phyloP scores from a whole-genome alignment of 1,284 basidiomycete species.

The Thecaphora frezii region DNA sequence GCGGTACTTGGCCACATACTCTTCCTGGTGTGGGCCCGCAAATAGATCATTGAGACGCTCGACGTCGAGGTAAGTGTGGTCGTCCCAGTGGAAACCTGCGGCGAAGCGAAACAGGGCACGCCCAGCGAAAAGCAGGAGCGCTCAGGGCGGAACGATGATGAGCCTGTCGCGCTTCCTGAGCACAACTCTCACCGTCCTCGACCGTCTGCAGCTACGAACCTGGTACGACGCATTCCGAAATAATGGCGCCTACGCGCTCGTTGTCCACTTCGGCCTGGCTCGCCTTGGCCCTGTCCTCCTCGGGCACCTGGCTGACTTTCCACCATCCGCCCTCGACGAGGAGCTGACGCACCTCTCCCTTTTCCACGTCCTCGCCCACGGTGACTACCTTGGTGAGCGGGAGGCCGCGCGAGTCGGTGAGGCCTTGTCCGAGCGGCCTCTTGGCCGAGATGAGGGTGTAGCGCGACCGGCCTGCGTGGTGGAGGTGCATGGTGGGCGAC shows the following conservation, averaged over 20 bases:
- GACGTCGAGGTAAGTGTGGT: constrained; percentile 33
- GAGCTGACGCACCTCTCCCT: constrained; percentile 38
- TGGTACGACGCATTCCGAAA: constrained; percentile 40
- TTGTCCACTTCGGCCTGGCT: constrained; percentile 8
- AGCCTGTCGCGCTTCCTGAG: too few relatives aligned
- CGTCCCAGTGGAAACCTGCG: constrained; percentile 35
- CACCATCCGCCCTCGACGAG: constrained; percentile 40
- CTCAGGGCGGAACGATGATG: too few relatives aligned
- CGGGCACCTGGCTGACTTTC: constrained; percentile 39
- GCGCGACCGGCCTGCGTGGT: constrained; percentile 32
- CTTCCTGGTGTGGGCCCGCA: constrained; percentile 11
- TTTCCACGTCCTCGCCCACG: constrained; percentile 30
- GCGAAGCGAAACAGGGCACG: too few relatives aligned
- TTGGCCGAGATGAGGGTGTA: constrained; percentile 42
- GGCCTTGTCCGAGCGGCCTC: constrained; percentile 23
- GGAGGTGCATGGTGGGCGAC: constrained; percentile 38
- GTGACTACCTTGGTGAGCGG: constrained; percentile 26
- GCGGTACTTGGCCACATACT: constrained; percentile 15
- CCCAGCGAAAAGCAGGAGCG: too few relatives aligned
- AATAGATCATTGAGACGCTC: constrained; percentile 22
- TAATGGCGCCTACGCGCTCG: constrained; percentile 22
- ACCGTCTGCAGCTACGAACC: too few relatives aligned
- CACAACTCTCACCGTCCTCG: too few relatives aligned
- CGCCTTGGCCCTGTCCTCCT: constrained; percentile 15
- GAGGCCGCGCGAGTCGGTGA: constrained; percentile 17